Percentiles rank a stretch among this genome's conserved stretches.
Conservation (phyloP, 2,329 filamentous ascomycete species). For the Endoconidiophora laricicola region DNA sequence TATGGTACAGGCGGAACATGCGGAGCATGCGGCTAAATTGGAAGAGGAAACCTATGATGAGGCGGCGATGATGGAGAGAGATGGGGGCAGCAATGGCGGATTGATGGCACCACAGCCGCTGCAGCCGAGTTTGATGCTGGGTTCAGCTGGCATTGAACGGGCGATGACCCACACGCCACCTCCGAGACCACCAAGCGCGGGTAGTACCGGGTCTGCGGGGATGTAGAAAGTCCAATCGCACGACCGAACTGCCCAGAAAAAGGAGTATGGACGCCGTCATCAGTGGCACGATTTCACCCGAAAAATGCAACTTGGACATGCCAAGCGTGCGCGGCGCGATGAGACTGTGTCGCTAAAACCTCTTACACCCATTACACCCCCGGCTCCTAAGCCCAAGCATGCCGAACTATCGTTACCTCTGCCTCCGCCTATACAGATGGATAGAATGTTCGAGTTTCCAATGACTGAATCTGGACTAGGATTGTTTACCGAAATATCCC, state of each 20-base stretch:
- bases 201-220: constrained; percentile 5
- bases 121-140: constrained; percentile 7
- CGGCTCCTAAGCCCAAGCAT: not conserved
- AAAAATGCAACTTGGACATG: too few relatives aligned
- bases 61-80: constrained; percentile 16
- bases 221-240: constrained; percentile 4
- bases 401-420: not conserved
- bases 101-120: constrained; percentile 5
- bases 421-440: not conserved
- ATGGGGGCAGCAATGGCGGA: not conserved
- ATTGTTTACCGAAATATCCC: too few relatives aligned
- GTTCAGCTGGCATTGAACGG: not conserved
- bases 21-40: constrained; percentile 20
- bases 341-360: too few relatives aligned
- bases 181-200: not conserved
- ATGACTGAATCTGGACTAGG: too few relatives aligned
- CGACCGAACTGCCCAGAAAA: too few relatives aligned
- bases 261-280: too few relatives aligned
- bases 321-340: too few relatives aligned
- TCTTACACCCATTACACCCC: too few relatives aligned
- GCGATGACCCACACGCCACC: not conserved
- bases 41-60: constrained; percentile 19
- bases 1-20: constrained; percentile 23
- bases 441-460: too few relatives aligned
- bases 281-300: too few relatives aligned